Evolutionary conservation across 202 grass and related monocot genomes (phyloP).

Genomic region (Eragrostis tef): DNA sequence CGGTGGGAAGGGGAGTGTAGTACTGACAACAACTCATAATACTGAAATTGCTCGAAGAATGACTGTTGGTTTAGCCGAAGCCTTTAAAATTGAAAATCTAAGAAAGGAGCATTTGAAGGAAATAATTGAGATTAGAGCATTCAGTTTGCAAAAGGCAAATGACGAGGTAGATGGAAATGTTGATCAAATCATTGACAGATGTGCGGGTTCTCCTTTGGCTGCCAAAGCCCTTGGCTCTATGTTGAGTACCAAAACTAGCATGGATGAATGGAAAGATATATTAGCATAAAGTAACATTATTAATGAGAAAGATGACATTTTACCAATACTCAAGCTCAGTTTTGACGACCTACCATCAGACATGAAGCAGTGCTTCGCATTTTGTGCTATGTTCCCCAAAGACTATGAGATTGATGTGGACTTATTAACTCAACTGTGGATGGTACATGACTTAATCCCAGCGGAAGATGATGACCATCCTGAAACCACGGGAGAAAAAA

Average conservation of each 20-base stretch:
- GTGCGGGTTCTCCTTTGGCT: conserved; percentile 43
- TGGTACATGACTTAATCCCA: conserved; percentile 41
- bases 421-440: conserved; percentile 40
- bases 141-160: neutral
- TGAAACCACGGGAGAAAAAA: conserved; percentile 44
- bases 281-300: conserved; percentile 12
- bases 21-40: conserved; percentile 44
- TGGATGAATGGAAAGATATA: conserved; percentile 37
- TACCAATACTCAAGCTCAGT: conserved; percentile 41
- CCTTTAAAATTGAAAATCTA: conserved; percentile 8
- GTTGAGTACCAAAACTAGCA: conserved; percentile 30
- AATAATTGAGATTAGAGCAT: conserved; percentile 45
- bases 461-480: neutral
- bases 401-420: conserved; percentile 46
- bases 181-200: conserved; percentile 20
- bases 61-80: neutral
- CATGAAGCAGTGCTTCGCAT: conserved; percentile 51
- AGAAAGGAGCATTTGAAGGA: conserved; percentile 13
- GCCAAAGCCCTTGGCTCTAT: conserved; percentile 30
- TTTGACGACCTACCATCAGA: conserved; percentile 28
- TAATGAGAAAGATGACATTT: neutral
- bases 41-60: neutral
- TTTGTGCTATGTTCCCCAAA: conserved; percentile 54
- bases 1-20: conserved; percentile 10
- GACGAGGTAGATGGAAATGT: neutral